Conservation (phyloP, 768 basidiomycete genomes). For the Calocera cornea region DNA sequence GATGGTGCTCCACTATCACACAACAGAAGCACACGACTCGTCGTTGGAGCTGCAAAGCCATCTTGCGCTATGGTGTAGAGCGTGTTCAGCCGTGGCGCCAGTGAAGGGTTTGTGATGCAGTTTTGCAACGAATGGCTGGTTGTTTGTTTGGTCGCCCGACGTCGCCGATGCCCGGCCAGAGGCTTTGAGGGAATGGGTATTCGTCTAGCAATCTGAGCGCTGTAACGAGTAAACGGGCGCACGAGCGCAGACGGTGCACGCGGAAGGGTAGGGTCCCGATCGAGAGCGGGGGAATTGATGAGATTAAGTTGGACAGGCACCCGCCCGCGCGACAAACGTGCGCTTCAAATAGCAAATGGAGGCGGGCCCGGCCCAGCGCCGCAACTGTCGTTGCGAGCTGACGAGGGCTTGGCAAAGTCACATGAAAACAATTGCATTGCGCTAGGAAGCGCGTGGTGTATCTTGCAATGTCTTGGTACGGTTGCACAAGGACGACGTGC, state of each 20-base stretch:
- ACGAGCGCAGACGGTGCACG: background rate
- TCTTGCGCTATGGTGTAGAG: too few species aligned
- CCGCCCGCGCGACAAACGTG: background rate
- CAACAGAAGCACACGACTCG: background rate
- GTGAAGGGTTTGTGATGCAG: background rate
- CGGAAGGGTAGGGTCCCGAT: background rate
- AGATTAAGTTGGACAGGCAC: conserved; percentile 3
- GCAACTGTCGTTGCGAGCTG: background rate
- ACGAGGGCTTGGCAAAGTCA: background rate
- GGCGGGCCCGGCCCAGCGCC: background rate
- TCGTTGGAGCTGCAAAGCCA: background rate
- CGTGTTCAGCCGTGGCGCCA: too few species aligned
- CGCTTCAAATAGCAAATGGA: background rate
- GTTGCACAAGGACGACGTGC: too few species aligned
- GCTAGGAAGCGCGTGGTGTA: background rate
- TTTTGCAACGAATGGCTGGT: background rate
- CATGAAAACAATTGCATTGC: background rate
- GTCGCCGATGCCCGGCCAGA: background rate
- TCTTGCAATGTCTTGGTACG: too few species aligned
- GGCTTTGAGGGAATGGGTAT: background rate
- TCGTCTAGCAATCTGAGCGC: background rate
- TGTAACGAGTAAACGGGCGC: background rate
- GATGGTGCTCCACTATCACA: background rate
- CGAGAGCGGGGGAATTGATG: background rate
- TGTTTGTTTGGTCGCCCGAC: background rate